phyloP scores from a whole-genome alignment of 2,329 filamentous ascomycete species.

The Fusarium phyllophilum region DNA sequence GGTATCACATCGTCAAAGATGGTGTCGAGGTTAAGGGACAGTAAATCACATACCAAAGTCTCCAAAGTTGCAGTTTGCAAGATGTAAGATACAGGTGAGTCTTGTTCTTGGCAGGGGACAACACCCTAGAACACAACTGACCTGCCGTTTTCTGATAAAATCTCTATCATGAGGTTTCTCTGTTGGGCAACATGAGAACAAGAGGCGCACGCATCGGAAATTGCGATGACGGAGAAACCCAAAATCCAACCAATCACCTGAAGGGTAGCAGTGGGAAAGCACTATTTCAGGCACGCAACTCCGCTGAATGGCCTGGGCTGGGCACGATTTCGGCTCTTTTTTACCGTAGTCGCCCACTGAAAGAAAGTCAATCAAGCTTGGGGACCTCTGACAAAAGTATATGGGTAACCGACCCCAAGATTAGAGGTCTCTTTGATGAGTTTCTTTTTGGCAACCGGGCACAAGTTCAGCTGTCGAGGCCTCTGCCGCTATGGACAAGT shows the following conservation, averaged over 20 bases:
- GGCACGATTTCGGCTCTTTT: constrained; percentile 1
- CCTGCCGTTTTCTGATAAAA: constrained; percentile 21
- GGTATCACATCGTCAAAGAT: neutral
- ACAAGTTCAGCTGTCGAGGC: neutral
- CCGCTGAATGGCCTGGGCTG: constrained; percentile 18
- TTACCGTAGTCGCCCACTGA: neutral
- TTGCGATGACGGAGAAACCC: constrained; percentile 36
- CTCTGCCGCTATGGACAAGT: neutral
- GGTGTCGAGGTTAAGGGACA: neutral
- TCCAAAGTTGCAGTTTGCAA: neutral
- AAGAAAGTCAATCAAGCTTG: neutral
- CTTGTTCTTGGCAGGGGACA: constrained; percentile 16
- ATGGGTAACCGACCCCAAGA: too few relatives aligned
- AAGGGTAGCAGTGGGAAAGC: neutral
- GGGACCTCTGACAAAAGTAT: neutral
- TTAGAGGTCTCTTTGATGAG: too few relatives aligned
- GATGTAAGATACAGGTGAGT: neutral
- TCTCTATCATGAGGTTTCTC: constrained; percentile 1
- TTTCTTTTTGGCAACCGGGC: neutral
- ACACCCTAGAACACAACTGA: neutral
- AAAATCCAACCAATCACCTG: constrained; percentile 23
- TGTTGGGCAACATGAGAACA: neutral
- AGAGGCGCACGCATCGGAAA: constrained; percentile 32
- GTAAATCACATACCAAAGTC: neutral
- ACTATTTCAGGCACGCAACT: constrained; percentile 32